phyloP scores from a whole-genome alignment of 2,329 filamentous ascomycete species.

The Neonectria magnoliae region DNA sequence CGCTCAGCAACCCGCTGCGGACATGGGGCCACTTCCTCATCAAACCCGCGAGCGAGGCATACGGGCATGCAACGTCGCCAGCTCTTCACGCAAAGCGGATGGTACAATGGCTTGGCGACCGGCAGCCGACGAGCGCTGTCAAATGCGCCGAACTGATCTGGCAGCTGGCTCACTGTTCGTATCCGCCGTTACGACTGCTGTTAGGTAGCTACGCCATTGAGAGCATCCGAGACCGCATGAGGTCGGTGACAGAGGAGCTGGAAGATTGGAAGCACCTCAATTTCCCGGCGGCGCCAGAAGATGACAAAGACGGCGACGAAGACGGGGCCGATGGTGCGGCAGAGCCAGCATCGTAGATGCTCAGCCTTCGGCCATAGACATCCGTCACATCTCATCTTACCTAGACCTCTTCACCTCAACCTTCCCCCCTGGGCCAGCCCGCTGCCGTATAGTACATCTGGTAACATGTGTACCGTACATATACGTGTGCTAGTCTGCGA shows the following conservation, averaged over 20 bases:
- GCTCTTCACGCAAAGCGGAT: conserved; percentile 90
- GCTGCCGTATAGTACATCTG: neutral
- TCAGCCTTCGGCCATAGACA: neutral
- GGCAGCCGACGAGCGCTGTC: conserved; percentile 90
- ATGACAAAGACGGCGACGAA: conserved; percentile 38
- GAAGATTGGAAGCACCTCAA: conserved; percentile 93
- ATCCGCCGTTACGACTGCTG: conserved; percentile 86
- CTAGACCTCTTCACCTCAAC: neutral
- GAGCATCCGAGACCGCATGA: conserved; percentile 88
- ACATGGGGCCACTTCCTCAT: conserved; percentile 95
- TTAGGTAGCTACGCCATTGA: conserved; percentile 95
- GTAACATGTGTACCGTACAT: neutral
- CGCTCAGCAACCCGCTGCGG: conserved; percentile 60
- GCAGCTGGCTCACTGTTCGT: conserved; percentile 95
- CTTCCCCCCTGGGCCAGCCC: neutral
- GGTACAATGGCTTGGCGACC: conserved; percentile 92
- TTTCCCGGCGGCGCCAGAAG: conserved; percentile 58
- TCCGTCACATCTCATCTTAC: neutral
- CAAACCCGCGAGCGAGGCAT: conserved; percentile 84
- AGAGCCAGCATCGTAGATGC: neutral
- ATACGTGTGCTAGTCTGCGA: neutral
- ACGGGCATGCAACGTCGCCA: conserved; percentile 79
- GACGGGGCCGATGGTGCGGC: conserved; percentile 20
- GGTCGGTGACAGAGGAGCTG: conserved; percentile 92
- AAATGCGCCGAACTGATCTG: conserved; percentile 94